phyloP scores from a whole-genome alignment of 2,329 filamentous ascomycete genomes.

The Akanthomyces lecanii region DNA sequence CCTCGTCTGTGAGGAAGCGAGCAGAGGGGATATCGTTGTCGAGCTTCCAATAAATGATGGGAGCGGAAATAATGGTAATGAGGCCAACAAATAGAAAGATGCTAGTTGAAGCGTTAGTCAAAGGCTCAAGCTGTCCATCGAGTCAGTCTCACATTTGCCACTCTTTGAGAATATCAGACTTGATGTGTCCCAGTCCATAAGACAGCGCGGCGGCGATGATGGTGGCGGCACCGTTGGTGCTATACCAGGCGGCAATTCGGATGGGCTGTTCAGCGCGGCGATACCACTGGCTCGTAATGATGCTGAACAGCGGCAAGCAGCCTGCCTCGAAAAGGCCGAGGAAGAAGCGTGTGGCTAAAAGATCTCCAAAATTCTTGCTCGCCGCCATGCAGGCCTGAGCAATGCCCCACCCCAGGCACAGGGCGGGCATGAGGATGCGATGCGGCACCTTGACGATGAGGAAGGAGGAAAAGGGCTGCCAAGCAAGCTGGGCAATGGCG shows the following conservation, averaged over 20 bases:
- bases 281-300: slow-evolving; percentile 48
- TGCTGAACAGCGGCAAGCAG: slow-evolving; percentile 43
- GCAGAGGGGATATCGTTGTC: slow-evolving; percentile 55
- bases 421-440: slow-evolving; percentile 51
- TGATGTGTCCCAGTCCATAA: slow-evolving; percentile 53
- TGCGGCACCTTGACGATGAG: slow-evolving; percentile 60
- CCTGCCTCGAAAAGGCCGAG: slow-evolving; percentile 48
- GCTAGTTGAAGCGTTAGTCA: not conserved
- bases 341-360: slow-evolving; percentile 47
- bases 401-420: slow-evolving; percentile 43
- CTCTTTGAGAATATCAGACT: slow-evolving; percentile 21
- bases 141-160: slow-evolving; percentile 17
- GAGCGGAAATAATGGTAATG: slow-evolving; percentile 54
- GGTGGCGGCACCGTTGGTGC: slow-evolving; percentile 55
- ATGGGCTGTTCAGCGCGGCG: slow-evolving; percentile 54
- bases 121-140: no score
- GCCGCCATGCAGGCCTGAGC: slow-evolving; percentile 44
- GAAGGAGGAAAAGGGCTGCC: slow-evolving; percentile 56
- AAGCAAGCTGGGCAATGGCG: slow-evolving; percentile 56
- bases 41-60: slow-evolving; percentile 55
- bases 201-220: slow-evolving; percentile 54
- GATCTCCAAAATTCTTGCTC: slow-evolving; percentile 42
- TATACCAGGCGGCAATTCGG: slow-evolving; percentile 63
- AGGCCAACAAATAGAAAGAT: slow-evolving; percentile 61
- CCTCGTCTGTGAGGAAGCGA: slow-evolving; percentile 58